These are phyloP conservation scores for Petrea volubilis DNA, from an alignment of 257 asterid genomes.

Conservation along the genomic window DNA sequence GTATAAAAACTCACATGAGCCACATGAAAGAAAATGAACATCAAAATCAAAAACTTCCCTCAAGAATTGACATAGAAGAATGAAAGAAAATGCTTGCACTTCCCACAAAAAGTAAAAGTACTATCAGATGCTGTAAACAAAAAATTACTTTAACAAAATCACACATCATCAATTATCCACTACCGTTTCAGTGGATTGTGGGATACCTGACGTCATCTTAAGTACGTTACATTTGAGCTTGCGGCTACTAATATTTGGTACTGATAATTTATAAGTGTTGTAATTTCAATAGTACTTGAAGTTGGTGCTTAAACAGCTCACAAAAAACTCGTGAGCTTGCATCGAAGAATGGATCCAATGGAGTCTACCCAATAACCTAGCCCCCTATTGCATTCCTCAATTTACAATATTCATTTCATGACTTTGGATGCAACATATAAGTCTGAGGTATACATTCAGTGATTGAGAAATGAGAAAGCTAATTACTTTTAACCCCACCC, in stretches of 20 bases:
- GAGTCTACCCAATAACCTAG: background rate
- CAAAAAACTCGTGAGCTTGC: no score
- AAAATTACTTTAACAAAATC: no score
- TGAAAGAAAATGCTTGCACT: background rate
- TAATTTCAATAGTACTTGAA: no score
- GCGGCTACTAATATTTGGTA: background rate
- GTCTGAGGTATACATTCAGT: background rate
- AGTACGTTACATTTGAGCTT: background rate
- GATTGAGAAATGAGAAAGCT: background rate
- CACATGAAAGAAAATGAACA: background rate
- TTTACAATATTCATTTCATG: background rate
- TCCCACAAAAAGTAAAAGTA: background rate
- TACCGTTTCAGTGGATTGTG: background rate
- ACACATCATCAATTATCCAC: background rate
- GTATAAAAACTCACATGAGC: background rate
- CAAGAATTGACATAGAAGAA: background rate
- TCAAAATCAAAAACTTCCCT: background rate
- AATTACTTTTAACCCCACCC: background rate
- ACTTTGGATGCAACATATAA: background rate
- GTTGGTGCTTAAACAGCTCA: background rate
- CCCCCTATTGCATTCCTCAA: background rate
- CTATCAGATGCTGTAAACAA: no score
- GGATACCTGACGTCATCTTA: background rate
- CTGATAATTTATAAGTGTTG: background rate
- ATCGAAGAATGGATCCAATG: no score